These are phyloP conservation scores for Monosporozyma aerobia DNA, from an alignment of 805 yeast species.

Conservation along the genomic window DNA sequence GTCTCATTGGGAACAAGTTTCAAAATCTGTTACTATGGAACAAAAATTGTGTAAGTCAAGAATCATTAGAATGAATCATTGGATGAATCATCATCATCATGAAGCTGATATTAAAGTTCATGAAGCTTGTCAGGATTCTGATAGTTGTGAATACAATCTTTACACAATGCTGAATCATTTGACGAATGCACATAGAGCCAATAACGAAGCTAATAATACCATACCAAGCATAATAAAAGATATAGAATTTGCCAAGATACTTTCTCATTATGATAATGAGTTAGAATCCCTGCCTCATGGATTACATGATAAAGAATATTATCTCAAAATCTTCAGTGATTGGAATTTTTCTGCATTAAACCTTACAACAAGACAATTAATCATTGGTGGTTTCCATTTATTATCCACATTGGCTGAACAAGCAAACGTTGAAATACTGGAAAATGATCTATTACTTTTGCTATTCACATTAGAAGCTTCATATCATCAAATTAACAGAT, in stretches of 20 bases:
- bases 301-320: constrained; percentile 1
- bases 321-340: constrained; percentile 13
- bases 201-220: neutral
- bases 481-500: constrained; percentile 78
- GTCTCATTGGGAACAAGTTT: neutral
- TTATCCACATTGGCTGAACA: constrained; percentile 14
- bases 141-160: constrained; percentile 13
- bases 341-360: constrained; percentile 27
- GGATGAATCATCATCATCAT: constrained; percentile 22
- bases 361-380: constrained; percentile 19
- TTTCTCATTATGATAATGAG: neutral
- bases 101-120: neutral
- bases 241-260: constrained; percentile 12
- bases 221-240: constrained; percentile 16
- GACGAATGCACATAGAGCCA: constrained; percentile 1
- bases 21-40: constrained; percentile 3
- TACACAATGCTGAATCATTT: constrained; percentile 25
- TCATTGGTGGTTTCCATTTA: constrained; percentile 22
- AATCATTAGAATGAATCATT: constrained; percentile 21
- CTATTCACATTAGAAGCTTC: constrained; percentile 63
- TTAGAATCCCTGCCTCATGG: constrained; percentile 1
- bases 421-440: constrained; percentile 17
- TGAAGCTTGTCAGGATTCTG: neutral
- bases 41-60: constrained; percentile 8
- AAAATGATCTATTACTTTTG: constrained; percentile 47